Base-by-base conservation (phyloP, 2,329 filamentous ascomycete genomes). In the Diaporthe helianthi region DNA sequence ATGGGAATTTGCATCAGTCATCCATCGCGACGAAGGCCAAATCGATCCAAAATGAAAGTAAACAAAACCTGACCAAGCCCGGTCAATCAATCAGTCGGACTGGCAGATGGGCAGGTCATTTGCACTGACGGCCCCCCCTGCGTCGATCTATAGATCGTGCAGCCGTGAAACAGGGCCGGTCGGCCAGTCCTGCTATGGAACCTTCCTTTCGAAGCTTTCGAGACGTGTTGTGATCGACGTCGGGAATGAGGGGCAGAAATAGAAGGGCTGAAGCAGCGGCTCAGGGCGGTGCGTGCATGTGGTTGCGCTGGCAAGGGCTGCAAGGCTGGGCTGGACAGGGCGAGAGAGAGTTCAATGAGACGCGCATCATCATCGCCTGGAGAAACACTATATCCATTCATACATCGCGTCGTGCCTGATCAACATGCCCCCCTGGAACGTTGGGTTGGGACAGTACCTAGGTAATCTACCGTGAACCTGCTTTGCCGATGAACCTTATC, bases 61-160 rank as follows among this genome's bases (percentile, higher is more conserved):
- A 38, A 38, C 24, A 26, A 63, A 61, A 61, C 26, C 36, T 5
- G 10, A 12, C 12, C 12, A 15, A 41, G 17, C 15, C 15, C 38
- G 15, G 38, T 19, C 38, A 46, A 6, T 24, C 36, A 38, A 10
- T 9, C 31, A 8, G 31, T 10, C 31, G 10, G 31, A 33, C 31
- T 9, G 31, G 8, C 55, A 61, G 58, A 49, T 63, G 44, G 44
- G 29, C 44, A 49, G 58, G 58, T 44, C 58, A n/a, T n/a, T 47
- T 65, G 26, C 64, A 54, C 41, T 54, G 26, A 55, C 52, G 38
- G 49, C 2, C 33, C 49, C n/a, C 33, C 64, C 52, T 38, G 33
- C 33, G 44, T 38, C 65, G 65, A 67, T 67, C 65, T 51, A n/a
- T n/a, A 67, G 52, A 67, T 67, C 41, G 65, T 58, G 65, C 65